A percentile compares a stretch with the other conserved stretches of the same genome.
These are phyloP conservation scores for Tetrahymena borealis DNA, from an alignment of 73 alveolate species.

Conservation along the genomic window DNA sequence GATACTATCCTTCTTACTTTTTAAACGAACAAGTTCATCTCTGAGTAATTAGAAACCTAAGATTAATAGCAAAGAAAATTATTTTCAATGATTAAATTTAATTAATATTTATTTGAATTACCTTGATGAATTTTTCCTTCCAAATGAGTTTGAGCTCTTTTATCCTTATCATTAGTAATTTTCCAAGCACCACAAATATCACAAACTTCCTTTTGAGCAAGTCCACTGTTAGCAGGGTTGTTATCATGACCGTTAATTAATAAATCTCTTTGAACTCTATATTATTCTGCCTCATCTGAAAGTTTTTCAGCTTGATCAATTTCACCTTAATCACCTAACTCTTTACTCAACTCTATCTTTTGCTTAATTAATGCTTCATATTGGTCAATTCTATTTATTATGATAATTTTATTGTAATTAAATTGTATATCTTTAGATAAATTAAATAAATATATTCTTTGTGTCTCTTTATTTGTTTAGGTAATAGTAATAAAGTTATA, in stretches of 20 bases:
- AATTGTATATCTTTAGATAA: too few species aligned
- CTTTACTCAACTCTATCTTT: background rate
- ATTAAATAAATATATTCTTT: too few species aligned
- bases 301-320: background rate
- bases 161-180: background rate
- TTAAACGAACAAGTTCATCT: background rate
- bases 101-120: background rate
- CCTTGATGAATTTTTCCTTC: background rate
- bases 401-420: too few species aligned
- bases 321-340: background rate
- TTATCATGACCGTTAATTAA: background rate
- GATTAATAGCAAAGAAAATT: too few species aligned
- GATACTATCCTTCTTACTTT: background rate
- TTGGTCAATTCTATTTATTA: background rate
- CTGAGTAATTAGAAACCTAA: background rate
- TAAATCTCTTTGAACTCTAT: background rate
- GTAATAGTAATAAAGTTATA: background rate
- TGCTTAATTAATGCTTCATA: background rate
- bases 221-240: background rate
- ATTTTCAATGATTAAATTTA: too few species aligned
- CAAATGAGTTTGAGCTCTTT: background rate
- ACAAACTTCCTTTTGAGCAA: background rate
- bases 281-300: background rate
- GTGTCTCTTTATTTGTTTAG: too few species aligned
- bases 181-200: slow-evolving; percentile 4